A percentile compares a stretch with the other conserved stretches of the same genome.
phyloP scores from a whole-genome alignment of 352 stramenopile species.

The Phytopythium cucurbitacearum region DNA sequence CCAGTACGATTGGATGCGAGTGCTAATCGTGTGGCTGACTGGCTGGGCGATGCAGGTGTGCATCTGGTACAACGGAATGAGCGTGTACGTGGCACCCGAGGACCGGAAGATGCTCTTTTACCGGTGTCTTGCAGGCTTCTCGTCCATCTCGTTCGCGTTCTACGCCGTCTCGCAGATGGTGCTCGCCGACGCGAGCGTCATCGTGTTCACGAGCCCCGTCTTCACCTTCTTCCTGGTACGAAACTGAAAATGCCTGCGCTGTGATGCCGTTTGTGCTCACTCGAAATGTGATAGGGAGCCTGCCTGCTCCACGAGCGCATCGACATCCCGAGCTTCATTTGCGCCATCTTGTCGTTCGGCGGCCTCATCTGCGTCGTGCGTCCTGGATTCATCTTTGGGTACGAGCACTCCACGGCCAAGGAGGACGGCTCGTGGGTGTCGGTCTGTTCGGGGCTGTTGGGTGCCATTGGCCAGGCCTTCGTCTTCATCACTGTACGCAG shows the following conservation, averaged over 20 bases:
- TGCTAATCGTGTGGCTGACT: neutral
- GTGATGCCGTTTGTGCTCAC: too few species aligned
- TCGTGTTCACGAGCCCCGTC: constrained; percentile 73
- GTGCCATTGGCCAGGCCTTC: constrained; percentile 58
- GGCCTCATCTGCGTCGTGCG: constrained; percentile 49
- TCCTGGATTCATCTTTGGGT: constrained; percentile 42
- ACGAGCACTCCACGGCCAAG: constrained; percentile 30
- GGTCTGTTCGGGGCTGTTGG: constrained; percentile 41
- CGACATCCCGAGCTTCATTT: constrained; percentile 25
- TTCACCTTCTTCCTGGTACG: constrained; percentile 71
- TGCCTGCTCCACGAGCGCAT: constrained; percentile 39
- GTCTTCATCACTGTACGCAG: constrained; percentile 70
- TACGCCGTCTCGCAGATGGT: constrained; percentile 79
- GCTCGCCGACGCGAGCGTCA: constrained; percentile 61
- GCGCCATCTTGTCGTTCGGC: constrained; percentile 28
- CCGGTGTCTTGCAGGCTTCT: constrained; percentile 60
- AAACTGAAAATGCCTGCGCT: too few species aligned
- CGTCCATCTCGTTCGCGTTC: constrained; percentile 72
- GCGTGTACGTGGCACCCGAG: constrained; percentile 38
- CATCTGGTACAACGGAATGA: constrained; percentile 43
- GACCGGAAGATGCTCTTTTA: constrained; percentile 58
- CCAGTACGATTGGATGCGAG: neutral
- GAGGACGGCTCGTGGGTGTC: constrained; percentile 47
- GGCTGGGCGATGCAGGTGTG: constrained; percentile 11
- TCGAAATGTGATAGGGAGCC: constrained; percentile 15